Evolutionary conservation across 192 early-diverging fungal species (phyloP).

Genomic region (Coemansia sp.): DNA sequence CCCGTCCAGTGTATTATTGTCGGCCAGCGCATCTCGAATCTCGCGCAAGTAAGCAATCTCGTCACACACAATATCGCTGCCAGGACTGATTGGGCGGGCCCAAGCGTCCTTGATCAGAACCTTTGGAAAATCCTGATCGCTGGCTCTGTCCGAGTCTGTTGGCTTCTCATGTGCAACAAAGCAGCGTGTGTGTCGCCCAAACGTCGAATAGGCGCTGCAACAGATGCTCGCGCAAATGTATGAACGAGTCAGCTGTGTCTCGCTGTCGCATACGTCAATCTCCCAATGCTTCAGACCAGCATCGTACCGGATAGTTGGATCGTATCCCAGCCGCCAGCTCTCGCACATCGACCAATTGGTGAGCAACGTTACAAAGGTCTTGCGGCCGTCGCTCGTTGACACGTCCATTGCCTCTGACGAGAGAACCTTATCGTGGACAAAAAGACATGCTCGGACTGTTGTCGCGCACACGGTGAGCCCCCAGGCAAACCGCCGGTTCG

Average conservation of each 20-base stretch:
- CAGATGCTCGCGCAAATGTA: not conserved
- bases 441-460: not conserved
- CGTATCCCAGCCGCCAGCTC: conserved; percentile 7
- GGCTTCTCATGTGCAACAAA: not conserved
- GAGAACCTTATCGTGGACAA: conserved; percentile 1
- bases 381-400: not conserved
- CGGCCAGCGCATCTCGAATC: conserved; percentile 1
- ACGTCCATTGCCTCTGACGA: conserved; percentile 22
- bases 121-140: not conserved
- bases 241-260: not conserved
- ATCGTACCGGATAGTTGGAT: not conserved
- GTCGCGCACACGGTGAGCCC: conserved; percentile 22
- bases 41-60: conserved; percentile 1
- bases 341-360: conserved; percentile 6
- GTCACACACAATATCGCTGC: not conserved
- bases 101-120: conserved; percentile 14
- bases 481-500: conserved; percentile 19
- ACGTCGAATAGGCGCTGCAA: not conserved
- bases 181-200: conserved; percentile 17
- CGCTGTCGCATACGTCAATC: conserved; percentile 1
- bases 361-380: conserved; percentile 13
- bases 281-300: not conserved
- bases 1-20: not conserved
- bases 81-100: not conserved
- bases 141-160: not conserved